Evolutionary conservation across 345 rosid genomes (phyloP), one percentile per base, ranked within the genome.

Genomic region (Arabidopsis suecica): DNA sequence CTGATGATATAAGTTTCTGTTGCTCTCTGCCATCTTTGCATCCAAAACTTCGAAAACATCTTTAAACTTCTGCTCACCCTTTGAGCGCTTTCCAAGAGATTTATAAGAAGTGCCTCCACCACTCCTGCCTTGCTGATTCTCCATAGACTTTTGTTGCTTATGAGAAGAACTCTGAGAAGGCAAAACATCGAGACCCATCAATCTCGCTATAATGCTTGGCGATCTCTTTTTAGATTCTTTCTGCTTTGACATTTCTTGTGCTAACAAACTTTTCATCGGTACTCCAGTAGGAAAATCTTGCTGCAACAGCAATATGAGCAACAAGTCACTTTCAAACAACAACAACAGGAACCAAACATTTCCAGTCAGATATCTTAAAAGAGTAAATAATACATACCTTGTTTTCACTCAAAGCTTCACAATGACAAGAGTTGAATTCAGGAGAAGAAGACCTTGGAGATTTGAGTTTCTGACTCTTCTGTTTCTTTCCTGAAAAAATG

Each of bases 41-140:
- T 96, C 99, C 48, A 83, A 76, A 79, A 96, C 98, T 84, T 96
- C 99, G 60, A 81, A 93, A 41, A 96, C 99, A 84, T 96, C 99
- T 80, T 96, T 96, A 71, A 91, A 96, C 70, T 93, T 97, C 50
- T 88, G 87, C 65, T 91, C 93, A 51, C 84, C 87, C 81, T 79
- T 89, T 9, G 93, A 91, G 81, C 84, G 84, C 71, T 82, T 91
- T 79, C 85, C 83, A 14, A 86, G 82, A 49, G 97, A 88, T 44
- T 78, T 76, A 13, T 83, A 79, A 10, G 84, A 38, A 59, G 68
- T 75, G 54, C 73, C 83, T 79, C 81, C 85, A 67, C 78, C 71
- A 42, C 61, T 56, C 69, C 66, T 74, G 14, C 57, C 73, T 49
- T 71, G 81, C 51, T 59, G 71, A 71, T 73, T 82, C 74, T 84